phyloP scores from a whole-genome alignment of 192 early-diverging fungal genomes.

The Coemansia sp. region DNA sequence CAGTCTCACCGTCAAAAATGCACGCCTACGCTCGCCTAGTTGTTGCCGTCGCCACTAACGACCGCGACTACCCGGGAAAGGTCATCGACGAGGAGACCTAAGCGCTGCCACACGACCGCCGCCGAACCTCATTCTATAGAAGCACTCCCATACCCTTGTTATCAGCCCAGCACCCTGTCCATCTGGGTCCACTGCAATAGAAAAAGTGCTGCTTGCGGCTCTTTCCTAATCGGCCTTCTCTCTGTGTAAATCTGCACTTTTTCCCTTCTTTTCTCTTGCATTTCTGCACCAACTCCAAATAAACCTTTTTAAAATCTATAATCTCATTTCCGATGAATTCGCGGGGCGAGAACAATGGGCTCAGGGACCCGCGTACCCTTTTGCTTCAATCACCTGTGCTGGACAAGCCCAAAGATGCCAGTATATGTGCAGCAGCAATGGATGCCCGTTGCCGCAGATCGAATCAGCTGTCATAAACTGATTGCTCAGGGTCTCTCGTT shows the following conservation, averaged over 20 bases:
- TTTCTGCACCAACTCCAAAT: constrained; percentile 3
- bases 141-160: not conserved
- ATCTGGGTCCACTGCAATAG: constrained; percentile 2
- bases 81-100: constrained; percentile 14
- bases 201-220: constrained; percentile 4
- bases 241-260: constrained; percentile 7
- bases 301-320: constrained; percentile 6
- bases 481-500: not conserved
- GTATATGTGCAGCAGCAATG: not conserved
- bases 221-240: constrained; percentile 6
- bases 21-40: not conserved
- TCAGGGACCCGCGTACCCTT: not conserved
- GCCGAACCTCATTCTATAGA: not conserved
- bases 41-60: not conserved
- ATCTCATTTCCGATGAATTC: not conserved
- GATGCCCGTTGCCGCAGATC: constrained; percentile 9
- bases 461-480: constrained; percentile 8
- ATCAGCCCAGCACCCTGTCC: not conserved
- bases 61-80: constrained; percentile 21
- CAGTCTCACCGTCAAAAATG: not conserved
- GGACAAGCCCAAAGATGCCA: not conserved
- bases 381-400: not conserved
- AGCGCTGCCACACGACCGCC: not conserved
- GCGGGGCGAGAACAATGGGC: not conserved
- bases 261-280: constrained; percentile 4